Evolutionary conservation across 345 rosid genomes (phyloP).

Genomic region (Balakata baccata): DNA sequence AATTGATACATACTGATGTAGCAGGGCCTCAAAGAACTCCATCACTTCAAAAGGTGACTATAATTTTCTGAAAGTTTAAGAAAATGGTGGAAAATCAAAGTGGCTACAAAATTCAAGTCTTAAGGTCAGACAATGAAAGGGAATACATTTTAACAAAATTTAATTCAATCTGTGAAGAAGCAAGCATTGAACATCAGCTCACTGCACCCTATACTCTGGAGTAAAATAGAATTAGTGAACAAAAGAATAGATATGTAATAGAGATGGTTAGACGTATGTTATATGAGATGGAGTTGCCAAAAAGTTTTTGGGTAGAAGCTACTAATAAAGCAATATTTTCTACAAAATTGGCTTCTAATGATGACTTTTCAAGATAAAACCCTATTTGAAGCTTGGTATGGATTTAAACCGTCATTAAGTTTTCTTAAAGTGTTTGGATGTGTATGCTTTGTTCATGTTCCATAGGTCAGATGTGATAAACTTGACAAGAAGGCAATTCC

Average conservation of each 20-base stretch:
- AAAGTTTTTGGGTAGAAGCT: background rate
- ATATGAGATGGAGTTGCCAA: background rate
- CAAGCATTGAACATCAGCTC: no score
- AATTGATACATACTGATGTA: no score
- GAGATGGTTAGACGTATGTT: no score
- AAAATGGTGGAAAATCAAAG: slow-evolving; percentile 8
- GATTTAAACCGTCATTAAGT: background rate
- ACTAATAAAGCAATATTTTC: background rate
- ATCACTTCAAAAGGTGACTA: background rate
- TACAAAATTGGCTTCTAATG: background rate
- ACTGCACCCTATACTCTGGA: no score
- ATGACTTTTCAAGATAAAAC: background rate
- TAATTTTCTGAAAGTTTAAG: background rate
- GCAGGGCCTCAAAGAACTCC: background rate
- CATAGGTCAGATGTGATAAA: background rate
- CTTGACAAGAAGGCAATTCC: background rate
- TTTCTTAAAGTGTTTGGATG: background rate
- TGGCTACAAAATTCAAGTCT: background rate
- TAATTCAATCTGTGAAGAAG: background rate
- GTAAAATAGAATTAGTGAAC: no score
- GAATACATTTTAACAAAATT: background rate
- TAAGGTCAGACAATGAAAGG: background rate
- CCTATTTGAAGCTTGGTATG: background rate
- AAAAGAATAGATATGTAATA: no score
- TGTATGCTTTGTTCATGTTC: background rate